Evolutionary conservation across 768 basidiomycete species (phyloP).

Genomic region (Boletus huronensis): DNA sequence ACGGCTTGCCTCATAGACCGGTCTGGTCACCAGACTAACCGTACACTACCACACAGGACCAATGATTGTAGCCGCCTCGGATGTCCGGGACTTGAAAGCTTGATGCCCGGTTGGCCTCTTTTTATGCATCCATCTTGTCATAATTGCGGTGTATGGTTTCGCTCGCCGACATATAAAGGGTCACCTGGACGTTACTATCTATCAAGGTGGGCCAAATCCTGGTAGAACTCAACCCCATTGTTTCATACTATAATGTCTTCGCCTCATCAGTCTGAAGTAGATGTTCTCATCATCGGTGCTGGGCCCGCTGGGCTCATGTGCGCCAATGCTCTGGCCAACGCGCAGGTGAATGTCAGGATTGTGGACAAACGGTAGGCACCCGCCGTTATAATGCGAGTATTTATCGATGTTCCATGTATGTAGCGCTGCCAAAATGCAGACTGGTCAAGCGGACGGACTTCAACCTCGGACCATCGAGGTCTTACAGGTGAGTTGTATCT

Average conservation of each 20-base stretch:
- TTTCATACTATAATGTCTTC: conserved; percentile 10
- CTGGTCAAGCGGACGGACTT: conserved; percentile 31
- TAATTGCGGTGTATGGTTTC: background rate
- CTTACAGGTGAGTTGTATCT: conserved; percentile 37
- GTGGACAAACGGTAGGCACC: conserved; percentile 37
- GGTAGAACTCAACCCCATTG: background rate
- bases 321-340: conserved; percentile 38
- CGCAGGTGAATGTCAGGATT: conserved; percentile 36
- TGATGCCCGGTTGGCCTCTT: background rate
- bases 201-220: background rate
- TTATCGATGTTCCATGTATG: background rate
- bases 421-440: conserved; percentile 14
- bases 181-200: background rate
- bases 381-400: background rate
- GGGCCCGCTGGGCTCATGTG: conserved; percentile 43
- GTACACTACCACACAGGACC: too few species aligned
- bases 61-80: too few species aligned
- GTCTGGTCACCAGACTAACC: too few species aligned
- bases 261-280: conserved; percentile 30
- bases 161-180: conserved; percentile 2
- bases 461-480: conserved; percentile 38
- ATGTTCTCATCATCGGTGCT: conserved; percentile 41
- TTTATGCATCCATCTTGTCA: background rate
- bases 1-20: too few species aligned
- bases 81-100: too few species aligned